Base-by-base conservation (phyloP, 805 yeast species). In the Nakazawaea laoshanensis region DNA sequence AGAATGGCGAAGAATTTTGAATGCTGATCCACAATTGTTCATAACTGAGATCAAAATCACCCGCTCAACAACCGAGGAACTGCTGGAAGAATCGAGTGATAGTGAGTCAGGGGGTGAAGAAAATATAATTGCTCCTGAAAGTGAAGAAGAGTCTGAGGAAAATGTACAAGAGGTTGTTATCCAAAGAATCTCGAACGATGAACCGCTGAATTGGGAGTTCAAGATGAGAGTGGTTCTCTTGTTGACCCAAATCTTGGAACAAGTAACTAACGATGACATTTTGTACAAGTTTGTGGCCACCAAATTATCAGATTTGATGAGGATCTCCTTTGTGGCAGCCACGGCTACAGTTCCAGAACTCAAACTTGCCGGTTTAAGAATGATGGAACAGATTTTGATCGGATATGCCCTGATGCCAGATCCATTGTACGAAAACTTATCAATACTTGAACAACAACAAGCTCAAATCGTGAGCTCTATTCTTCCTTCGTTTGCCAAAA, bases 391-490 rank as follows among this genome's bases (percentile, higher is more conserved):
- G 28, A 63, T 83, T 2, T 60, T 92, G 19, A 65, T 61, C 7
- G 57, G 70, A 1, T 81, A 73, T 53, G 77, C 86, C 1, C 65
- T 66, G 17, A 54, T 75, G 30, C 68, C 62, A 8, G 95, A 83
- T 49, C 86, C 89, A 0, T 67, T 82, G 19, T 79, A 77, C 44
- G 79, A 84, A 0, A 75, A 77, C 3, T 69, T 70, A 11, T 70
- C 89, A 0, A 64, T 87, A 7, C 58, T 89, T 27, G 95, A 84
- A 43, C 96, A 88, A 54, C 95, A 83, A 47, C 96, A 92, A 47
- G 97, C 97, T 0, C 96, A 86, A 45, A 84, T 92, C 7, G 78
- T 84, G 7, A 79, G 95, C 37, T 94, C 97, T 0, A 63, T 89
- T 36, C 70, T 86, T 30, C 95, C 96, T 0, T 85, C 94, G 8